Base-by-base conservation (phyloP, 2,329 filamentous ascomycete species). In the Rachicladosporium sp. region DNA sequence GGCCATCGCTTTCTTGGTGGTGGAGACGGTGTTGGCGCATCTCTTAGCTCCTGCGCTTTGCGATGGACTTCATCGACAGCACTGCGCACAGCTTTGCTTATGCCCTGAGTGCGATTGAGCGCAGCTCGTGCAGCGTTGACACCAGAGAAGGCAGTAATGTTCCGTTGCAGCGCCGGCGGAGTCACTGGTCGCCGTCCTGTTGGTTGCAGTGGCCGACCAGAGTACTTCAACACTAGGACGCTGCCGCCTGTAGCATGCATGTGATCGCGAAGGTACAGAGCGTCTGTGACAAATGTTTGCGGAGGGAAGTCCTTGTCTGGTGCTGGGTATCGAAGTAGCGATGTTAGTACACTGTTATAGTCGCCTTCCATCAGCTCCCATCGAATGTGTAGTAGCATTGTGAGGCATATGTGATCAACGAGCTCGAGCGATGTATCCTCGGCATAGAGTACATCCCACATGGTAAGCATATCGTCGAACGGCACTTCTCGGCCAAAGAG, bases 391-490 rank as follows among this genome's bases (percentile, higher is more conserved):
- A 98, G 68, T 15, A 98, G 68, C 88, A 98, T 96, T 4, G 87
- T 80, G 37, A 95, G 78, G 50, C 88, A 95, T n/a, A 95, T 79
- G 40, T 91, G 71, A 54, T 96, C 86, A 49, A 96, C 77, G 27
- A 96, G 66, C 36, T 87, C 77, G 21, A 94, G 64, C 1, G 74
- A 72, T 6, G 89, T 73, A 51, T 94, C 88, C 52, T 93, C 77
- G 2, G 88, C 83, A 57, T 98, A 93, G 1, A 98, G 69, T 6
- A 80, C 74, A 62, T 98, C 91, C 91, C 91, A 98, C 41, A 98
- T 72, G 13, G 76, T 67, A 30, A 98, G 72, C 31, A 88, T 73
- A 45, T 93, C 78, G 39, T 88, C 77, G 45, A 96, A 93, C 0
- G 85, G 77, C 51, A 95, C 96, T 58, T 98, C 91, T 48, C 91